A percentile compares a stretch with the other conserved stretches of the same genome.
phyloP scores from a whole-genome alignment of 73 alveolate species.

The Symbiodinium pilosum region DNA sequence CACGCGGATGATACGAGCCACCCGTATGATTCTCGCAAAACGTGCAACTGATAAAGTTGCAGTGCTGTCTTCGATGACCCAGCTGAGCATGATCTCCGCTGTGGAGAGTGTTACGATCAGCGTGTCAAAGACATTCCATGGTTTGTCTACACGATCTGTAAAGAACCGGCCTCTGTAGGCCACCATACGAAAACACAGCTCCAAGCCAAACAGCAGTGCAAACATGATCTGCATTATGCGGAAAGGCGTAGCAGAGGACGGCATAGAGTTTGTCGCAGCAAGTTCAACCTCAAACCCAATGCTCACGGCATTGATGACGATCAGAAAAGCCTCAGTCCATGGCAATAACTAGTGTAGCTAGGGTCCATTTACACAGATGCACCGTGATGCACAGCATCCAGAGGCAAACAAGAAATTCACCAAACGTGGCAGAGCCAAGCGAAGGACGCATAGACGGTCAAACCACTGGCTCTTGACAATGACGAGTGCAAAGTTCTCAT shows the following conservation, averaged over 20 bases:
- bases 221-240: background rate
- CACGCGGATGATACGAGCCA: slow-evolving; percentile 28
- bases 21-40: slow-evolving; percentile 2
- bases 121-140: background rate
- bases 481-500: background rate
- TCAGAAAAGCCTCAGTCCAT: background rate
- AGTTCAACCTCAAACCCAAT: slow-evolving; percentile 1
- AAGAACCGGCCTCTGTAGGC: background rate
- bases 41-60: slow-evolving; percentile 4
- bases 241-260: background rate
- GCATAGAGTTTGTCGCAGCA: background rate
- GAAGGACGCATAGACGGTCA: background rate
- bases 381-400: too few relatives aligned
- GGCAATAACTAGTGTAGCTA: too few relatives aligned
- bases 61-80: slow-evolving; percentile 1
- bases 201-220: background rate
- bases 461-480: slow-evolving; percentile 9
- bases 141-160: slow-evolving; percentile 3
- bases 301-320: background rate
- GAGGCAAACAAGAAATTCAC: too few relatives aligned
- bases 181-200: background rate
- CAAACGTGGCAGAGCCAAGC: background rate
- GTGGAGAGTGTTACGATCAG: background rate
- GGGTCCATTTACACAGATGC: too few relatives aligned
- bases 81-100: background rate